A percentile compares a stretch with the other conserved stretches of the same genome.
Evolutionary conservation across 768 basidiomycete genomes (phyloP).

Genomic region (Melanogaster broomeanus): DNA sequence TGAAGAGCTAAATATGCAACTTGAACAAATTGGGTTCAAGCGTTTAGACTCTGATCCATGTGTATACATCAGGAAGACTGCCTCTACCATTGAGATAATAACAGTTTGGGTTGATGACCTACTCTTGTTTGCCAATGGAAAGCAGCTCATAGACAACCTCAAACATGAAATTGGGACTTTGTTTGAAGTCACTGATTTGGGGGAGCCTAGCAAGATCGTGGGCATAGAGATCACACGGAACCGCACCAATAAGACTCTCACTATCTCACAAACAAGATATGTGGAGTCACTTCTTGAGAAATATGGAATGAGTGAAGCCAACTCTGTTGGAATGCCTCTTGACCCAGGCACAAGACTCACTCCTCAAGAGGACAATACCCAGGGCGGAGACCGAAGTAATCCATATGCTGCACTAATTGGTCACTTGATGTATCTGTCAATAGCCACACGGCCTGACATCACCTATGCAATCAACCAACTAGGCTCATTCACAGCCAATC

Average conservation of each 20-base stretch:
- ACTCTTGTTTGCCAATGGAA: not conserved
- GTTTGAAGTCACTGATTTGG: conserved; percentile 12
- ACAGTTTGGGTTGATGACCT: conserved; percentile 19
- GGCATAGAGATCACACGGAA: conserved; percentile 4
- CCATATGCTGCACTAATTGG: too few relatives aligned
- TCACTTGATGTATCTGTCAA: conserved; percentile 23
- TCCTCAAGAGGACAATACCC: too few relatives aligned
- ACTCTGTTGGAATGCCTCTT: too few relatives aligned
- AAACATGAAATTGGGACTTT: conserved; percentile 1
- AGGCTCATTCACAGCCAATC: conserved; percentile 8
- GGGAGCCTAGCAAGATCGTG: conserved; percentile 22
- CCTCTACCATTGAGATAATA: conserved; percentile 11
- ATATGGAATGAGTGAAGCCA: too few relatives aligned
- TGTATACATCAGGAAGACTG: not conserved
- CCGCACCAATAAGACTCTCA: too few relatives aligned
- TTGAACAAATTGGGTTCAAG: not conserved
- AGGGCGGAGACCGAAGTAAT: too few relatives aligned
- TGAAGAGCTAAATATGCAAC: conserved; percentile 21
- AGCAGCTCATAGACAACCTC: not conserved
- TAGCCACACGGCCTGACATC: conserved; percentile 13
- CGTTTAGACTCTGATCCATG: not conserved
- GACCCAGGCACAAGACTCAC: too few relatives aligned
- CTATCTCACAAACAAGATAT: too few relatives aligned
- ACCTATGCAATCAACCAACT: conserved; percentile 10
- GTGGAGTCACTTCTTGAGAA: too few relatives aligned